These are phyloP conservation scores for Stephania yunnanensis DNA, from an alignment of 164 flowering plant genomes.

Conservation along the genomic window DNA sequence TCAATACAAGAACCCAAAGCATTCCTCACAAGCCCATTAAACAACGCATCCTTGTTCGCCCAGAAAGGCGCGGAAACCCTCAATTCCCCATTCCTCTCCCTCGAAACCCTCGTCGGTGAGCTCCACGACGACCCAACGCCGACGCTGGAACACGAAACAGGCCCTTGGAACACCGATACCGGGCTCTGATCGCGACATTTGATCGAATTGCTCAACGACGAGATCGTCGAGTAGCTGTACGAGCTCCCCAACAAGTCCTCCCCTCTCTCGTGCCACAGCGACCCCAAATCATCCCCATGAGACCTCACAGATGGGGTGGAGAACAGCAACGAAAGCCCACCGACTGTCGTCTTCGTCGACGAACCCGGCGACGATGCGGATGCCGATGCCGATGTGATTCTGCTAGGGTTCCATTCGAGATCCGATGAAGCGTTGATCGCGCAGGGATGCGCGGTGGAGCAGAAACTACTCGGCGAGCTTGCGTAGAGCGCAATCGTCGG, in stretches of 20 bases:
- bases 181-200: conserved; percentile 77
- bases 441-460: conserved; percentile 56
- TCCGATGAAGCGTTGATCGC: conserved; percentile 60
- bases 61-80: conserved; percentile 24
- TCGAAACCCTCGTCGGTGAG: conserved; percentile 35
- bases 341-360: conserved; percentile 47
- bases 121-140: conserved; percentile 45
- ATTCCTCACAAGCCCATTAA: conserved; percentile 60
- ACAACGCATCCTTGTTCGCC: conserved; percentile 37
- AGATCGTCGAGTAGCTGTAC: conserved; percentile 40
- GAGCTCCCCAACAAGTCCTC: conserved; percentile 63
- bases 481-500: conserved; percentile 82
- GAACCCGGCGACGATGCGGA: conserved; percentile 29
- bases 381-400: conserved; percentile 42
- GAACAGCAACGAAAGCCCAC: conserved; percentile 82
- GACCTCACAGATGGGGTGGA: conserved; percentile 45
- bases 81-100: conserved; percentile 30
- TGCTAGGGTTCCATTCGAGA: conserved; percentile 40
- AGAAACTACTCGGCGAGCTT: conserved; percentile 68
- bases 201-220: conserved; percentile 36
- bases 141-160: conserved; percentile 46
- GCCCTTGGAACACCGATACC: conserved; percentile 81
- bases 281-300: conserved; percentile 45
- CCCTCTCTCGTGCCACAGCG: conserved; percentile 45
- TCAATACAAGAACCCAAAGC: conserved; percentile 72